Evolutionary conservation across 2,329 filamentous ascomycete genomes (phyloP).

Genomic region (Bertia moriformis): DNA sequence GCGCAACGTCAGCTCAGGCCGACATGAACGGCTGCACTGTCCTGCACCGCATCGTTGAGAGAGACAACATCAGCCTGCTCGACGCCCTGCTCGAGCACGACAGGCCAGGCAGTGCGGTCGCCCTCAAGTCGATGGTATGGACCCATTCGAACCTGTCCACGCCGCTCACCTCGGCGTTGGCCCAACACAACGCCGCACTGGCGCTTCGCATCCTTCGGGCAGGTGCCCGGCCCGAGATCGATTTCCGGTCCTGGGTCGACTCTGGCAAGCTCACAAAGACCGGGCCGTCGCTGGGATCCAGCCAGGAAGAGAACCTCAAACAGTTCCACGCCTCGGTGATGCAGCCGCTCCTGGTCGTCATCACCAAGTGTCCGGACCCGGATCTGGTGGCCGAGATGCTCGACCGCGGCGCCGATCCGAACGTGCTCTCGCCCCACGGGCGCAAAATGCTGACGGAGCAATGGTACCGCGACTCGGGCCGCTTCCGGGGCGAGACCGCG

Average conservation of each 20-base stretch:
- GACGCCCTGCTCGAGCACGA: conserved; percentile 39
- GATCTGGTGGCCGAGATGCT: conserved; percentile 43
- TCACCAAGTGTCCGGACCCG: conserved; percentile 26
- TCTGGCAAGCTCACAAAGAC: conserved; percentile 29
- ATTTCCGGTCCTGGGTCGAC: conserved; percentile 52
- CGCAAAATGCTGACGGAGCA: too few relatives aligned
- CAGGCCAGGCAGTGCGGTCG: conserved; percentile 40
- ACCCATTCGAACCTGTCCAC: conserved; percentile 18
- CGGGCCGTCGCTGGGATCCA: conserved; percentile 16
- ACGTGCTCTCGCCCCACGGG: conserved; percentile 32
- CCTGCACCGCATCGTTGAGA: conserved; percentile 48
- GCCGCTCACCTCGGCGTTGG: conserved; percentile 45
- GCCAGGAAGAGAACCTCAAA: conserved; percentile 31
- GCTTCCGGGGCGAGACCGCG: conserved; percentile 27
- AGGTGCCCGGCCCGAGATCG: conserved; percentile 44
- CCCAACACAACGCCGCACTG: conserved; percentile 31
- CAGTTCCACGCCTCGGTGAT: conserved; percentile 29
- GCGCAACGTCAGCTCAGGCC: conserved; percentile 60
- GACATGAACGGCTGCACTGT: conserved; percentile 50
- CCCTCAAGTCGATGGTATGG: conserved; percentile 50
- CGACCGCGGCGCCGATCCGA: conserved; percentile 50
- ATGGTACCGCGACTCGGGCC: conserved; percentile 16
- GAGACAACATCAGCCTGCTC: conserved; percentile 29
- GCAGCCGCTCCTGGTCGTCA: conserved; percentile 56
- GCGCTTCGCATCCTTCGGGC: conserved; percentile 45